Evolutionary conservation across 2,329 filamentous ascomycete genomes (phyloP), one percentile per base, ranked within the genome.

Genomic region (Alternaria solani): DNA sequence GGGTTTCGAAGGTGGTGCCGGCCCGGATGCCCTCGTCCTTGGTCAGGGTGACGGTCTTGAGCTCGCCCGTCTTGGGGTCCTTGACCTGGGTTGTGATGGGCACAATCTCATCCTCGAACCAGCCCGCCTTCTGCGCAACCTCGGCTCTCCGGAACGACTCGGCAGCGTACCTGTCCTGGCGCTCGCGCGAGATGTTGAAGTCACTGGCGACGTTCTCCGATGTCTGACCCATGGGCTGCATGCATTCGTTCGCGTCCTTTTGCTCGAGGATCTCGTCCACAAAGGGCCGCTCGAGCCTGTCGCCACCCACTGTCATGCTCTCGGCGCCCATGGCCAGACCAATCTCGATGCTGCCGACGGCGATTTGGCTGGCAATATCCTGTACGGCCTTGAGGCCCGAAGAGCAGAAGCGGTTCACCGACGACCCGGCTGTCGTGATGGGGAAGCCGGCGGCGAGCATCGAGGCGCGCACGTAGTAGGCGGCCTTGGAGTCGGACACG

Each of bases 211-310:
- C 93, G 77, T 98, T 98, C 84, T 99, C 95, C 61, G 91, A 94
- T 3, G 95, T 99, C 87, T 96, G 96, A 23, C 95, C 95, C 95
- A 99, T 99, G 68, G 94, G 91, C 85, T 93, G 88, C 88, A 94
- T 88, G 85, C 93, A 95, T 82, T 98, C 94, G 47, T 80, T 80
- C 0, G 93, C 87, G 76, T 97, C 92, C 77, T 93, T 90, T 81
- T 86, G 91, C 69, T 82, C 78, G 47, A 92, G 82, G 61, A 98
- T 88, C 64, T 90, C 88, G 66, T 90, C 88, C 78, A 93, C 89
- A 80, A 97, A 95, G 4, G 91, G 89, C 64, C 87, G 80, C 44
- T 89, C 87, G 38, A 93, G 84, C 23, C 85, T 80, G 76, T 94
- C 92, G 52, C 90, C 90, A 61, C 88, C 88, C 5, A 83, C 80